Conservation (phyloP, 1,284 basidiomycete species). For the Quambalaria eucalypti region DNA sequence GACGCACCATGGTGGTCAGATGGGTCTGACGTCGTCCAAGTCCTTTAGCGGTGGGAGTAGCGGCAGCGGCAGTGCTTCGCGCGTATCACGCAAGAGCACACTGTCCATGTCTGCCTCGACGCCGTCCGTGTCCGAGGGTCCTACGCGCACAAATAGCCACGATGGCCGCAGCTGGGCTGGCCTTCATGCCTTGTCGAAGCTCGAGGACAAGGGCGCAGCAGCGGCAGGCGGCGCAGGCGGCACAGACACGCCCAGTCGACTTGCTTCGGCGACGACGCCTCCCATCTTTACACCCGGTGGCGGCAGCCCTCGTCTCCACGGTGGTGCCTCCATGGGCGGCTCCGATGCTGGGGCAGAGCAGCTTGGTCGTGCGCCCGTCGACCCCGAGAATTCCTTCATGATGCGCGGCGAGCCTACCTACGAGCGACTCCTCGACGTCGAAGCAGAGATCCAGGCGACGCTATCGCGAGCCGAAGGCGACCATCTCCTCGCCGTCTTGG, state of each 20-base stretch:
- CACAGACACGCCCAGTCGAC: not conserved
- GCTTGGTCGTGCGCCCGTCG: not conserved
- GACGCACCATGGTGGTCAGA: no score
- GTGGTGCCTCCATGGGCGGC: not conserved
- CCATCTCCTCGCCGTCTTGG: conserved; percentile 35
- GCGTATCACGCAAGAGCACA: no score
- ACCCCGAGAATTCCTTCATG: conserved; percentile 19
- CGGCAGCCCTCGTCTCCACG: not conserved
- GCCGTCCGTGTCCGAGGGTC: no score
- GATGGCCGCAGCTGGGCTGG: not conserved
- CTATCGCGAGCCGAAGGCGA: conserved; percentile 24
- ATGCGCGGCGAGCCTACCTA: conserved; percentile 32
- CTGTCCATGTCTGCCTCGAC: no score
- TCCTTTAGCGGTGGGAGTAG: no score
- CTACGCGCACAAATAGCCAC: not conserved
- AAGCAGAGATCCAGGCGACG: conserved; percentile 27
- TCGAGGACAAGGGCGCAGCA: no score
- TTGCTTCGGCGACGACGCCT: not conserved
- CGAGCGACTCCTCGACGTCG: conserved; percentile 34
- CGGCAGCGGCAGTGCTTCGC: no score
- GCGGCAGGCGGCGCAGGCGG: not conserved
- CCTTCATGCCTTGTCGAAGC: not conserved
- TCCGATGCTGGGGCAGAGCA: not conserved
- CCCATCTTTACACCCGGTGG: not conserved
- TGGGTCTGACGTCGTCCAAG: no score